Base-by-base conservation (phyloP, 1,284 basidiomycete genomes). In the Butyriboletus appendiculatus region DNA sequence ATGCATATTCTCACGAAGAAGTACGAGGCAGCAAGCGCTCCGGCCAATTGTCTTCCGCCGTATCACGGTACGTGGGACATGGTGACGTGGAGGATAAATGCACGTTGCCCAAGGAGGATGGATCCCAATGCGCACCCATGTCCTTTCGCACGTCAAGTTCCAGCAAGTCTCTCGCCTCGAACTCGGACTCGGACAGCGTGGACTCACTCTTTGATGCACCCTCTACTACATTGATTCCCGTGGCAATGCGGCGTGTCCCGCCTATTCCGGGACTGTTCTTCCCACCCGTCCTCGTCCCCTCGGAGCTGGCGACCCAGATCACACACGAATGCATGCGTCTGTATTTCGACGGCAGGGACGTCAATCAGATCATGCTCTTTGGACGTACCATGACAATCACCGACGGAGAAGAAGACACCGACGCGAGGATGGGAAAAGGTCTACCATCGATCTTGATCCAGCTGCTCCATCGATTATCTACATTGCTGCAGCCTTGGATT, bases 361-460 rank as follows among this genome's bases (percentile, higher is more conserved):
- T 80, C 41, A 88, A 91, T 63, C 88, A 91, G 66, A 78, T 88
- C 52, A 92, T 92, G 90, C 77, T 92, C 14, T 92, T 92, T 61
- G 85, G 82, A 47, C 79, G 82, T 40, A 73, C 68, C 63, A 35
- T 64, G 40, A 52, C 62, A 18, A 53, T 56, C 24, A 37, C 46
- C 8, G 54, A 55, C 12, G 50, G 44, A n/a, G 37, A 55, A 41
- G 50, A 63, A 12, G 51, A 59, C 28, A 26, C 38, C 3, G 56
- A 64, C 18, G 59, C 56, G 30, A 53, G 45, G 42, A 56, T 62
- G 51, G 58, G 70, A 8, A 67, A 72, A 46, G 78, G 80, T 20
- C 72, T 90, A 10, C 88, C 89, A 4, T 58, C 71, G 1, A 75
- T 82, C 55, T 72, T 91, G 37, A 63, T 75, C 8, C 65, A 76